Conservation (phyloP, 495 filamentous ascomycete genomes). For the Penicillium pancosmium region DNA sequence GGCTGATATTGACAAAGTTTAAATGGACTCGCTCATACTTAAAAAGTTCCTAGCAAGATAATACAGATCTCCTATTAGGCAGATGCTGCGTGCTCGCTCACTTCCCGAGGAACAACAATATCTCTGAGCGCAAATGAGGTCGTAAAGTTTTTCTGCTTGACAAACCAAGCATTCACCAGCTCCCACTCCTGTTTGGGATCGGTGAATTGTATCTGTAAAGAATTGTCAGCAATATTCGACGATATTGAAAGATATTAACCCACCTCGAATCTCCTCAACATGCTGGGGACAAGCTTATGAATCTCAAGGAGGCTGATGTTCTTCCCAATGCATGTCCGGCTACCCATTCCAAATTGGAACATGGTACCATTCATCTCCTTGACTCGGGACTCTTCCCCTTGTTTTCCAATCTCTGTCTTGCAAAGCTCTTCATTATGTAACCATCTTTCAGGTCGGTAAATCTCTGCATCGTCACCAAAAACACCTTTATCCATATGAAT, state of each 20-base stretch:
- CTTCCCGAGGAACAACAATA: slow-evolving; percentile 5
- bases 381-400: slow-evolving; percentile 12
- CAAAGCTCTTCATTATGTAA: slow-evolving; percentile 36
- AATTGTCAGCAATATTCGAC: slow-evolving; percentile 3
- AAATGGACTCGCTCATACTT: too few species aligned
- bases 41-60: too few species aligned
- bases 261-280: slow-evolving; percentile 62
- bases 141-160: slow-evolving; percentile 28
- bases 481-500: slow-evolving; percentile 59
- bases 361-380: slow-evolving; percentile 22
- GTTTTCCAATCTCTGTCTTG: slow-evolving; percentile 12
- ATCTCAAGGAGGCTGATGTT: slow-evolving; percentile 79
- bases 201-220: slow-evolving; percentile 28
- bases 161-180: slow-evolving; percentile 38
- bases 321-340: slow-evolving; percentile 67
- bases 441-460: slow-evolving; percentile 65
- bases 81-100: background rate
- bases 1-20: too few species aligned
- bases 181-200: slow-evolving; percentile 33
- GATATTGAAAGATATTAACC: background rate
- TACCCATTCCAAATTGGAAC: slow-evolving; percentile 61
- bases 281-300: slow-evolving; percentile 77
- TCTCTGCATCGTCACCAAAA: slow-evolving; percentile 61
- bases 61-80: too few species aligned
- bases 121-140: slow-evolving; percentile 16